A percentile compares a stretch with the other conserved stretches of the same genome.
Conservation (phyloP, 345 rosid species). For the Eucalyptus sp. region DNA sequence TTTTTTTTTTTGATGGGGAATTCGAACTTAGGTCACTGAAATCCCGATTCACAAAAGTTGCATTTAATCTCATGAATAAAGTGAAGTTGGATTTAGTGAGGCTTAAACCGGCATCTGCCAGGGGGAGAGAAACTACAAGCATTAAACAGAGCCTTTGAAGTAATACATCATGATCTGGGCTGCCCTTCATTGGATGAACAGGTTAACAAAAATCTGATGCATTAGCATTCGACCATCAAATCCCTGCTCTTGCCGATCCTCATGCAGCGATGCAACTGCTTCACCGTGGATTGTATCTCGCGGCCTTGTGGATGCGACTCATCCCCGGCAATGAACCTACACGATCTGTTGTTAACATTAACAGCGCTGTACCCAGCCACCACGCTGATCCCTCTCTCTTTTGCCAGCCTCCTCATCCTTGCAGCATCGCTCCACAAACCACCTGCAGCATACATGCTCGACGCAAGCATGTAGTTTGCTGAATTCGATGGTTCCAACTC, state of each 20-base stretch:
- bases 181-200: not conserved
- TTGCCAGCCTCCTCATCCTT: conserved; percentile 37
- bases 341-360: conserved; percentile 10
- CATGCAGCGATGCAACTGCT: conserved; percentile 24
- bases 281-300: conserved; percentile 6
- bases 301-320: conserved; percentile 5
- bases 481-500: conserved; percentile 45
- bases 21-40: not conserved
- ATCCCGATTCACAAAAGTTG: not conserved
- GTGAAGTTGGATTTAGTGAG: not conserved
- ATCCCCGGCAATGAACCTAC: conserved; percentile 47
- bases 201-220: not conserved
- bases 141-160: not conserved
- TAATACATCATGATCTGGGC: not conserved
- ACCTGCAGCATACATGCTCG: conserved; percentile 34
- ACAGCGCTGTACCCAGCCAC: conserved; percentile 53
- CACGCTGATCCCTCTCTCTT: conserved; percentile 29
- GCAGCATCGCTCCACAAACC: conserved; percentile 45
- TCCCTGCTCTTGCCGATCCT: not conserved
- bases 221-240: not conserved
- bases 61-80: not conserved
- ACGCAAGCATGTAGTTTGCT: conserved; percentile 49
- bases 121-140: not conserved
- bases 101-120: not conserved
- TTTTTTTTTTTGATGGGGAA: not conserved